These are phyloP conservation scores for Xylaria arbuscula DNA, from an alignment of 2,329 filamentous ascomycete species.

Conservation along the genomic window DNA sequence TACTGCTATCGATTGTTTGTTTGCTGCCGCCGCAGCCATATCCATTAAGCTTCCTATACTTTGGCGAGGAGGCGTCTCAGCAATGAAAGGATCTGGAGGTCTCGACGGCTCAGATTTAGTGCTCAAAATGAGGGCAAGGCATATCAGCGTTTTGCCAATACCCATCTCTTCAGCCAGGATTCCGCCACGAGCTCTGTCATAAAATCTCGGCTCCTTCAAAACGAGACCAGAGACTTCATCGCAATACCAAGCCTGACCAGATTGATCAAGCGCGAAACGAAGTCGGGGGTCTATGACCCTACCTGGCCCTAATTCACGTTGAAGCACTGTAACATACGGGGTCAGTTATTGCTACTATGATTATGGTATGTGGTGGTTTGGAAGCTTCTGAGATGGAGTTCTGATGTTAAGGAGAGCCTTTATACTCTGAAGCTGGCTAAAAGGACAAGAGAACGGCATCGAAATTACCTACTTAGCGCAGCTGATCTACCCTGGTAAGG, in stretches of 20 bases:
- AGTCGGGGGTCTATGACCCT: slow-evolving; percentile 79
- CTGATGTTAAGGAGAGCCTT: neutral
- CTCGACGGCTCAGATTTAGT: slow-evolving; percentile 74
- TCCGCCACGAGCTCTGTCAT: slow-evolving; percentile 80
- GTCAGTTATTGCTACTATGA: neutral
- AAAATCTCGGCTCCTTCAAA: slow-evolving; percentile 73
- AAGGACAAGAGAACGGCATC: neutral
- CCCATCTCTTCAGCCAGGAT: slow-evolving; percentile 86
- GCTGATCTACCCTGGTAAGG: slow-evolving; percentile 84
- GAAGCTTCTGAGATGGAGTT: neutral
- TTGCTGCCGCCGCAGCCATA: slow-evolving; percentile 79
- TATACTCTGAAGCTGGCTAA: neutral
- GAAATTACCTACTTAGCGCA: slow-evolving; percentile 65
- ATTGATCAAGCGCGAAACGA: slow-evolving; percentile 67
- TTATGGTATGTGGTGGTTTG: neutral
- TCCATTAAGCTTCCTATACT: slow-evolving; percentile 72
- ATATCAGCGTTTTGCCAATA: slow-evolving; percentile 88
- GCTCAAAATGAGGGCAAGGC: slow-evolving; percentile 78
- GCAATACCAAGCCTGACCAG: slow-evolving; percentile 74
- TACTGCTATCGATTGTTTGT: slow-evolving; percentile 70
- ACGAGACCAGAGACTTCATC: slow-evolving; percentile 72
- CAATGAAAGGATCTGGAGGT: slow-evolving; percentile 71
- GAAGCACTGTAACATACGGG: slow-evolving; percentile 66
- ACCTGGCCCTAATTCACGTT: slow-evolving; percentile 76
- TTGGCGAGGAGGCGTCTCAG: slow-evolving; percentile 52